phyloP scores from a whole-genome alignment of 2,329 filamentous ascomycete genomes.

The Colletotrichum sp. region DNA sequence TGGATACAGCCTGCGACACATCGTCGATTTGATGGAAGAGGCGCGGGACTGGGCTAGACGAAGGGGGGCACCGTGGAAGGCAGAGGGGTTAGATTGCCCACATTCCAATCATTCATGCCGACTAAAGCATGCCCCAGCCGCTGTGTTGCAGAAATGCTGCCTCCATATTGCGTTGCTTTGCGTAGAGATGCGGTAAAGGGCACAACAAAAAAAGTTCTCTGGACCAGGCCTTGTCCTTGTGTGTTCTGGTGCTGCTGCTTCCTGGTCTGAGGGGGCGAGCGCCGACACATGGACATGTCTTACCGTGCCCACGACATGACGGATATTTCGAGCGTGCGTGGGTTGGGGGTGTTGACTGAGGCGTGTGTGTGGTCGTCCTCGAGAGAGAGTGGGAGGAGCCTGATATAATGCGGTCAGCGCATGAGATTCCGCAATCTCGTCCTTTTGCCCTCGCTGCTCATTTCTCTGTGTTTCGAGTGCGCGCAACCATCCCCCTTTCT shows the following conservation, averaged over 20 bases:
- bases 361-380: not conserved
- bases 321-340: not conserved
- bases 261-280: not conserved
- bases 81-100: conserved; percentile 8
- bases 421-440: not conserved
- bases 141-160: conserved; percentile 15
- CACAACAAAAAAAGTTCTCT: not conserved
- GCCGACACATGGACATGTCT: conserved; percentile 11
- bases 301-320: not conserved
- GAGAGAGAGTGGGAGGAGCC: not conserved
- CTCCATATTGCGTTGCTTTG: conserved; percentile 15
- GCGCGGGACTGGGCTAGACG: conserved; percentile 5
- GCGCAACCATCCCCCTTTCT: not conserved
- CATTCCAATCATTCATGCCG: conserved; percentile 20
- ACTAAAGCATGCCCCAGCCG: conserved; percentile 16
- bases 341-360: not conserved
- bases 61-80: not conserved
- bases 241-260: not conserved
- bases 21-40: conserved; percentile 8
- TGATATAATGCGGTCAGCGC: not conserved
- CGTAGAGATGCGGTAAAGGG: not conserved
- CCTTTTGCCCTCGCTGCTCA: not conserved
- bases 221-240: not conserved
- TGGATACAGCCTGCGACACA: conserved; percentile 5
- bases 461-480: not conserved